Conservation (phyloP, 1,284 basidiomycete genomes). For the Sporisorium reilianum region DNA sequence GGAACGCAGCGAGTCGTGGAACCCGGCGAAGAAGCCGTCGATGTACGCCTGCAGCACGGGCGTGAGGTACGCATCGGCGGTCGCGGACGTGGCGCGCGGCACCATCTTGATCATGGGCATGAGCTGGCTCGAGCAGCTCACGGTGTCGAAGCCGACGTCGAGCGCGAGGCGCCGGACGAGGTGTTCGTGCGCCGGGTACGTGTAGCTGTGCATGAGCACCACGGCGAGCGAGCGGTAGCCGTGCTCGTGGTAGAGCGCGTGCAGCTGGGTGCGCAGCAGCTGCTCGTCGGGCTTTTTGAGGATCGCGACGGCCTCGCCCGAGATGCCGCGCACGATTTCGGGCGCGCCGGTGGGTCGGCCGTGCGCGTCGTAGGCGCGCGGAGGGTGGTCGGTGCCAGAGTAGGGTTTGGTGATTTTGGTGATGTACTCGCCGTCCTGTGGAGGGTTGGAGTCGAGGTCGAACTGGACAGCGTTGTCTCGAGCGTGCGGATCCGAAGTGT, state of each 20-base stretch:
- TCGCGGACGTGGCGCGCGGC: slow-evolving; percentile 88
- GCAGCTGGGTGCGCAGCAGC: slow-evolving; percentile 73
- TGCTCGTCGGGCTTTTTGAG: slow-evolving; percentile 76
- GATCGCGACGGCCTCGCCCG: slow-evolving; percentile 90
- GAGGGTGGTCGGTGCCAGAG: slow-evolving; percentile 71
- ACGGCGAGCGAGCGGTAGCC: slow-evolving; percentile 88
- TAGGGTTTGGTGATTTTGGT: slow-evolving; percentile 46
- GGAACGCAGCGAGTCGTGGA: slow-evolving; percentile 78
- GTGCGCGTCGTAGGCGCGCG: slow-evolving; percentile 78
- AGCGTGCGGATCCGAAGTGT: slow-evolving; percentile 86
- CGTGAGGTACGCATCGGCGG: slow-evolving; percentile 95
- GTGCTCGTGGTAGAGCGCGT: slow-evolving; percentile 76
- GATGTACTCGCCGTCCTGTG: slow-evolving; percentile 9
- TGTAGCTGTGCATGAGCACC: slow-evolving; percentile 91
- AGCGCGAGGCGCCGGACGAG: slow-evolving; percentile 80
- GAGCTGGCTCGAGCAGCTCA: slow-evolving; percentile 87
- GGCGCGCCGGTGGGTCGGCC: slow-evolving; percentile 77
- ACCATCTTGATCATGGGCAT: slow-evolving; percentile 93
- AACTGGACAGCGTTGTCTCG: slow-evolving; percentile 74
- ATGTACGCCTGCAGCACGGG: slow-evolving; percentile 87
- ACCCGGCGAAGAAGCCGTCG: slow-evolving; percentile 91
- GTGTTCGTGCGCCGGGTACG: slow-evolving; percentile 84
- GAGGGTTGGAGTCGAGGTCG: slow-evolving; percentile 29
- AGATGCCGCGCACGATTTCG: slow-evolving; percentile 80
- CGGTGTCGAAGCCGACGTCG: slow-evolving; percentile 83